A percentile compares a stretch with the other conserved stretches of the same genome.
Conservation (phyloP, 768 basidiomycete species). For the Mycena crocata region DNA sequence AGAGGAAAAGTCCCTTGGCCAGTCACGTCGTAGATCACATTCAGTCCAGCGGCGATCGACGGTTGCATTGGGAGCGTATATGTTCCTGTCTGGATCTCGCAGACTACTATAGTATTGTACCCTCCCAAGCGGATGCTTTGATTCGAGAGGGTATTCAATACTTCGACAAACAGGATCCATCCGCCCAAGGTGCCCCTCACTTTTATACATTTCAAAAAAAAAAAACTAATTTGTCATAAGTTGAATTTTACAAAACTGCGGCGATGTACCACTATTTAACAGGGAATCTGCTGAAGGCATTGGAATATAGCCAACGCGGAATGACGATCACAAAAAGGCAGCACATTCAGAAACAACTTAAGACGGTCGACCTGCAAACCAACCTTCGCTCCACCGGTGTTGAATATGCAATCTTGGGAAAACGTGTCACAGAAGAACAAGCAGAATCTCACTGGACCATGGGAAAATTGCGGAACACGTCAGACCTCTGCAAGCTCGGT, state of each 20-base stretch:
- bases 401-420: background rate
- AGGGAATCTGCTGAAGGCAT: conserved; percentile 1
- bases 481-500: conserved; percentile 3
- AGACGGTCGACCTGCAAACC: background rate
- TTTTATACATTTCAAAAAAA: background rate
- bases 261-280: conserved; percentile 2
- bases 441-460: background rate
- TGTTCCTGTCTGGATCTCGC: conserved; percentile 5
- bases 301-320: background rate
- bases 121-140: background rate
- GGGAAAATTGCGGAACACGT: background rate
- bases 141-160: background rate
- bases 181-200: background rate
- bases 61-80: background rate
- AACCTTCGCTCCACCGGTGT: background rate
- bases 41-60: background rate
- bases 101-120: background rate
- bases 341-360: background rate
- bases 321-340: background rate
- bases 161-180: background rate
- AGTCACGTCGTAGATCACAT: background rate
- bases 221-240: background rate
- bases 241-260: conserved; percentile 3
- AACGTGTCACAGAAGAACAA: background rate
- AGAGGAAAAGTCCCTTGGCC: background rate